Base-by-base conservation (phyloP, 2,329 filamentous ascomycete species). In the Xylaria sp. region DNA sequence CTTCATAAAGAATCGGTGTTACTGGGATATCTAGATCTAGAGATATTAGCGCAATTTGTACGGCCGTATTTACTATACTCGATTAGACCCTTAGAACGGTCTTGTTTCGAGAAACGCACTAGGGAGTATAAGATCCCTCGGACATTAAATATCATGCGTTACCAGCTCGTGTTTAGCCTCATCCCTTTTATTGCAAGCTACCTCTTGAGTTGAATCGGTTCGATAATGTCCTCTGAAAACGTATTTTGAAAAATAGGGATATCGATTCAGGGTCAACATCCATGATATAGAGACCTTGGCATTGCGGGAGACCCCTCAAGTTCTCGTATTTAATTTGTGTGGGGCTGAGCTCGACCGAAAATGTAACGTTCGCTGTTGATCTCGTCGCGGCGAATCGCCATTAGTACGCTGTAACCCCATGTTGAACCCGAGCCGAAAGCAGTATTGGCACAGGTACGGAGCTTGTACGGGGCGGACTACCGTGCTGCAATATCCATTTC, bases 381-480 rank as follows among this genome's bases (percentile, higher is more conserved):
- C 65, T 40, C 31, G 20, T 51, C 28, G 17, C n/a, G 54, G 57
- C 38, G 49, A 66, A 60, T 54, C 23, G 49, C 31, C 59, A 28
- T 48, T 36, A 38, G 62, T 51, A n/a, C 23, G 15, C 15, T 44
- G 65, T 63, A 57, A 66, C 60, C 49, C 61, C 66, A 53, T 44
- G 20, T 49, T 44, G 58, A 62, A 44, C 48, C 48, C 57, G 36
- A 67, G 56, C 11, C 59, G 36, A 40, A 33, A 59, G 65, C 48
- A 36, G 66, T 65, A 67, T 65, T 70, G 67, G 54, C 61, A 64
- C 49, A 64, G 28, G 15, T 49, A 58, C 61, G 66, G 61, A 38
- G 49, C 48, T 59, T 62, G 59, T 40, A 63, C 42, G 54, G 57
- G 54, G 59, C 53, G 26, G 71, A 75, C 74, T 68, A 63, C 72